These are phyloP conservation scores for Chenopodium quinoa DNA, from an alignment of 148 eudicot genomes.

Conservation along the genomic window DNA sequence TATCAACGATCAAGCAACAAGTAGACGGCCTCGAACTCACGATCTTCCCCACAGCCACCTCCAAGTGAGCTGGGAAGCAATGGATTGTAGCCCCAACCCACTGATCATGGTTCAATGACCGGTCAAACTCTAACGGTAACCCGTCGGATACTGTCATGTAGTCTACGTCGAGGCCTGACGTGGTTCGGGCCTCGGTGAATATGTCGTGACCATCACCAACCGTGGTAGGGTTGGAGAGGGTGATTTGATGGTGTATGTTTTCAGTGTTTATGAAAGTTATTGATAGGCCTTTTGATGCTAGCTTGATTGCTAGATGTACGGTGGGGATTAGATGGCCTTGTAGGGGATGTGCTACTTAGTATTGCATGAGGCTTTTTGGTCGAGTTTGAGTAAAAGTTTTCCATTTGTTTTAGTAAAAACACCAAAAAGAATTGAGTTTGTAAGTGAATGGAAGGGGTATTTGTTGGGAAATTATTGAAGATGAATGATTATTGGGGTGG, in stretches of 20 bases:
- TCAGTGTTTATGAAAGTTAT: constrained; percentile 70
- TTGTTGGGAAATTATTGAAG: too few relatives aligned
- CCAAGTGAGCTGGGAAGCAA: constrained; percentile 27
- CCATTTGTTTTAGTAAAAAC: neutral
- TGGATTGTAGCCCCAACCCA: constrained; percentile 22
- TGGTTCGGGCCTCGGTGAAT: constrained; percentile 27
- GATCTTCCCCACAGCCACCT: constrained; percentile 16
- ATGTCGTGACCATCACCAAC: constrained; percentile 18
- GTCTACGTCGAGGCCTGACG: constrained; percentile 10
- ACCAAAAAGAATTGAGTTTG: neutral
- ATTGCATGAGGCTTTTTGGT: constrained; percentile 47
- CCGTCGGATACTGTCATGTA: constrained; percentile 32
- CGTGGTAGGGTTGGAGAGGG: constrained; percentile 10
- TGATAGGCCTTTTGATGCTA: constrained; percentile 59
- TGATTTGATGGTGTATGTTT: constrained; percentile 47
- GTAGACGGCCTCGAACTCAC: constrained; percentile 15
- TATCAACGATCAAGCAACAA: constrained; percentile 55
- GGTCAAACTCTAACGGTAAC: constrained; percentile 23
- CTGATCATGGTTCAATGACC: constrained; percentile 20
- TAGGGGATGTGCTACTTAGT: constrained; percentile 41
- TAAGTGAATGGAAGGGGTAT: neutral
- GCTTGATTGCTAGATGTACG: constrained; percentile 55
- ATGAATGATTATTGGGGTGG: too few relatives aligned
- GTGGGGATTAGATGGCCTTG: constrained; percentile 61
- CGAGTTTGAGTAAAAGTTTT: neutral